phyloP scores from a whole-genome alignment of 306 rosid genomes.

The Dicorynia guianensis region DNA sequence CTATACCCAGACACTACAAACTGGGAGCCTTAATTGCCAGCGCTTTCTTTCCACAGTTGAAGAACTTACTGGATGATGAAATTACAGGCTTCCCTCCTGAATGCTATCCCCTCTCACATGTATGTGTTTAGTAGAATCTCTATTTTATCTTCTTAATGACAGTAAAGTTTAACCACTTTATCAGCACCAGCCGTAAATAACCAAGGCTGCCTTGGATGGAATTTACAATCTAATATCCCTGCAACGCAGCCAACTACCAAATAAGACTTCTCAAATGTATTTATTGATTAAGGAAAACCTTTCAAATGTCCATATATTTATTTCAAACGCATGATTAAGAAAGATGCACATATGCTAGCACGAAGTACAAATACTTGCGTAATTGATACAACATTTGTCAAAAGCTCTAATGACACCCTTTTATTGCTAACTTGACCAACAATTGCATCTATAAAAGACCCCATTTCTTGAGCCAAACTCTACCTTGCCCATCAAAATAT shows the following conservation, averaged over 20 bases:
- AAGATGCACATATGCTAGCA: background rate
- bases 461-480: background rate
- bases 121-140: slow-evolving; percentile 25
- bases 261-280: background rate
- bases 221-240: slow-evolving; percentile 94
- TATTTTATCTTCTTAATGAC: slow-evolving; percentile 56
- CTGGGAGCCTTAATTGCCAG: no score
- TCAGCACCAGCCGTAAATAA: slow-evolving; percentile 94
- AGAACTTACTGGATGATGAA: background rate
- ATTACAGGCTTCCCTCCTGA: slow-evolving; percentile 3
- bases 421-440: slow-evolving; percentile 1
- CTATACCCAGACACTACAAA: no score
- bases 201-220: slow-evolving; percentile 98
- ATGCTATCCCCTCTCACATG: slow-evolving; percentile 3
- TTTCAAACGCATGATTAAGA: slow-evolving; percentile 21
- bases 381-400: slow-evolving; percentile 16
- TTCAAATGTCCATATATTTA: background rate
- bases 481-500: background rate
- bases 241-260: slow-evolving; percentile 42
- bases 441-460: slow-evolving; percentile 11
- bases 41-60: no score
- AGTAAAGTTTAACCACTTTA: slow-evolving; percentile 73
- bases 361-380: background rate
- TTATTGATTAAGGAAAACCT: background rate
- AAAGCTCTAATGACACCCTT: background rate